Conservation (phyloP, 2,329 filamentous ascomycete species). For the Aspergillus fischeri region DNA sequence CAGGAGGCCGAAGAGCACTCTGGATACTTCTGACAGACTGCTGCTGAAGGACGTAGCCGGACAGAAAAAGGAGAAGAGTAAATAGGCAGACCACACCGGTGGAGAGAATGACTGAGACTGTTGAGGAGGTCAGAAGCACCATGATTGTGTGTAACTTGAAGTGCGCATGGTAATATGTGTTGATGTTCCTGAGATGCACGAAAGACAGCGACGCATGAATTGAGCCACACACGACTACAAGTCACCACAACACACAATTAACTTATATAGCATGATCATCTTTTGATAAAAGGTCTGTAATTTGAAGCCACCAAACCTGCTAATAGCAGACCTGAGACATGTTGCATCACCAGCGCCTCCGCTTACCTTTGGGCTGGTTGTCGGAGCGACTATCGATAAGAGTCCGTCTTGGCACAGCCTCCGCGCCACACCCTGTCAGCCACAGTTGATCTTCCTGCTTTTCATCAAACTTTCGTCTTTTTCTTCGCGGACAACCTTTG, state of each 20-base stretch:
- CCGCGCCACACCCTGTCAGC: not conserved
- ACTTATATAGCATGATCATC: not conserved
- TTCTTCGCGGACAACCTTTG: not conserved
- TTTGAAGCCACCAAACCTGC: not conserved
- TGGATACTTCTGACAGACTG: slow-evolving; percentile 76
- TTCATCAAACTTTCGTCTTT: slow-evolving; percentile 4
- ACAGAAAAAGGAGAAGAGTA: slow-evolving; percentile 78
- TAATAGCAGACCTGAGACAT: not conserved
- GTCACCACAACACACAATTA: not conserved
- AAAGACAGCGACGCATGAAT: not conserved
- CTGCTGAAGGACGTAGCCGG: slow-evolving; percentile 84
- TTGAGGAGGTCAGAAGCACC: slow-evolving; percentile 44
- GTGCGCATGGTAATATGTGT: slow-evolving; percentile 2
- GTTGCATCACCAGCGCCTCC: not conserved
- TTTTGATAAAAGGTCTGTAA: not conserved
- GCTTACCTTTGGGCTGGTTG: slow-evolving; percentile 26
- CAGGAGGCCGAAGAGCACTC: slow-evolving; percentile 55
- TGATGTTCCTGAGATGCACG: not conserved
- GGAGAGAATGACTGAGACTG: slow-evolving; percentile 42
- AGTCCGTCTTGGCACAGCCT: slow-evolving; percentile 17
- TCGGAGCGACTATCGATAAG: slow-evolving; percentile 40
- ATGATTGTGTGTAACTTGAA: slow-evolving; percentile 24
- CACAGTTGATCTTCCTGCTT: slow-evolving; percentile 3
- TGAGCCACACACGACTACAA: not conserved
- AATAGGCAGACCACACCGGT: slow-evolving; percentile 62